These are phyloP conservation scores for Melanomma pulvis-pyrius DNA, from an alignment of 495 filamentous ascomycete species.

Conservation along the genomic window DNA sequence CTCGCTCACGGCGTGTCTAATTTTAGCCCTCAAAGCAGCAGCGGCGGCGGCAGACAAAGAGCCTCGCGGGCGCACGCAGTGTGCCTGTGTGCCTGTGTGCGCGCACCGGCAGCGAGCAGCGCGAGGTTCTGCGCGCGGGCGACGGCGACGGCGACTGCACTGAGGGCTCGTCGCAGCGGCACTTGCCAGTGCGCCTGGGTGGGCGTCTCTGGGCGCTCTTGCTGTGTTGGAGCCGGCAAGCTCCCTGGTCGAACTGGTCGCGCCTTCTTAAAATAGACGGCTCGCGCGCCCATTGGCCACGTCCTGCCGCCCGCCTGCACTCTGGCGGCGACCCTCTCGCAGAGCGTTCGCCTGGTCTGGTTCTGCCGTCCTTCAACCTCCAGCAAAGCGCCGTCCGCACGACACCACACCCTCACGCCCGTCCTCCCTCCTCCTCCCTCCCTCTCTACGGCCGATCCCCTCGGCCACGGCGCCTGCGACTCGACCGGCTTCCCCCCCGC, in stretches of 20 bases:
- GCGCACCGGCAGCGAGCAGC: background rate
- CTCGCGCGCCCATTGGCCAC: background rate
- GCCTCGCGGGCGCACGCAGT: background rate
- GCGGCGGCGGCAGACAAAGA: background rate
- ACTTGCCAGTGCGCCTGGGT: too few relatives aligned
- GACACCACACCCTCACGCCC: conserved; percentile 6
- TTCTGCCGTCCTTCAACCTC: conserved; percentile 2
- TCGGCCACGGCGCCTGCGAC: conserved; percentile 23
- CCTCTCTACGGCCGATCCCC: background rate
- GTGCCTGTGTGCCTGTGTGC: too few relatives aligned
- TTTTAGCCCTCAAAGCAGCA: background rate
- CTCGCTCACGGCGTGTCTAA: background rate
- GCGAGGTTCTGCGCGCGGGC: background rate
- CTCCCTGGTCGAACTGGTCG: background rate
- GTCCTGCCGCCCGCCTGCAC: background rate
- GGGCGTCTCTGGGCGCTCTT: background rate
- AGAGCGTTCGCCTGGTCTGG: background rate
- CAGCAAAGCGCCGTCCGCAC: conserved; percentile 6
- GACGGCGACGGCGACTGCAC: too few relatives aligned
- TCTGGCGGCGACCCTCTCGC: background rate
- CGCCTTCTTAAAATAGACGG: conserved; percentile 7
- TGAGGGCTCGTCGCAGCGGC: too few relatives aligned
- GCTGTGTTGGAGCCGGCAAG: conserved; percentile 3
- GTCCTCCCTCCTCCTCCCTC: background rate
- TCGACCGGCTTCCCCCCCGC: conserved; percentile 1